phyloP scores from a whole-genome alignment of 495 filamentous ascomycete genomes.

The Schizothecium vesticola region DNA sequence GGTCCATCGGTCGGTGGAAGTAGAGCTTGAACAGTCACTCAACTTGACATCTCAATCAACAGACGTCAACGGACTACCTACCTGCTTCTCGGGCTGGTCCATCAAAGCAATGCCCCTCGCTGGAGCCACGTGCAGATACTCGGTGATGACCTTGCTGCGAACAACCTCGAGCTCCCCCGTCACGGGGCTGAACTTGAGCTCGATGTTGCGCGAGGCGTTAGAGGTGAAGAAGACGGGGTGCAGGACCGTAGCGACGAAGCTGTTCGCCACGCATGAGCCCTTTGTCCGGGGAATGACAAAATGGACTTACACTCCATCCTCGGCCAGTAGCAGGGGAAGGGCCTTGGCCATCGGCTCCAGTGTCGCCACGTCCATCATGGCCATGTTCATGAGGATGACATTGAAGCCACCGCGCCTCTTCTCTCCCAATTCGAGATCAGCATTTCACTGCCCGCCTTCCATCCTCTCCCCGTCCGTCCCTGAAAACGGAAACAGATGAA shows the following conservation, averaged over 20 bases:
- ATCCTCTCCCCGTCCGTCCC: background rate
- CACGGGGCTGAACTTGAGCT: conserved; percentile 14
- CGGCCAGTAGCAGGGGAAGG: conserved; percentile 30
- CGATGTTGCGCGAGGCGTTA: conserved; percentile 26
- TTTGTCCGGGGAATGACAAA: background rate
- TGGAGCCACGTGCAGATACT: conserved; percentile 35
- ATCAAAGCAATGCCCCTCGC: conserved; percentile 28
- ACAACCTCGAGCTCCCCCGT: conserved; percentile 24
- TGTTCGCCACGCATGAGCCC: conserved; percentile 4
- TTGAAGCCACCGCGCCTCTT: conserved; percentile 18
- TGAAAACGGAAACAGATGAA: background rate
- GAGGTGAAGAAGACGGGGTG: conserved; percentile 44
- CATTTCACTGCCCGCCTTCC: background rate
- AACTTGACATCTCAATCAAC: background rate
- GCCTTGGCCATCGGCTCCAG: conserved; percentile 31
- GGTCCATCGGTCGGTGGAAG: conserved; percentile 39
- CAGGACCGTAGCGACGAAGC: conserved; percentile 39
- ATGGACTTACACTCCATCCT: conserved; percentile 32
- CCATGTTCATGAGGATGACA: conserved; percentile 39
- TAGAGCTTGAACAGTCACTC: conserved; percentile 20
- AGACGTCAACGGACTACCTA: conserved; percentile 8
- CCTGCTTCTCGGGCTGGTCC: conserved; percentile 30
- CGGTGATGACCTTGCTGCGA: conserved; percentile 24
- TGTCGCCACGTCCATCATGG: conserved; percentile 40
- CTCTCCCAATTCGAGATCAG: background rate